These are phyloP conservation scores for Diplocarpon mali DNA, from an alignment of 2,329 filamentous ascomycete genomes.

Conservation along the genomic window DNA sequence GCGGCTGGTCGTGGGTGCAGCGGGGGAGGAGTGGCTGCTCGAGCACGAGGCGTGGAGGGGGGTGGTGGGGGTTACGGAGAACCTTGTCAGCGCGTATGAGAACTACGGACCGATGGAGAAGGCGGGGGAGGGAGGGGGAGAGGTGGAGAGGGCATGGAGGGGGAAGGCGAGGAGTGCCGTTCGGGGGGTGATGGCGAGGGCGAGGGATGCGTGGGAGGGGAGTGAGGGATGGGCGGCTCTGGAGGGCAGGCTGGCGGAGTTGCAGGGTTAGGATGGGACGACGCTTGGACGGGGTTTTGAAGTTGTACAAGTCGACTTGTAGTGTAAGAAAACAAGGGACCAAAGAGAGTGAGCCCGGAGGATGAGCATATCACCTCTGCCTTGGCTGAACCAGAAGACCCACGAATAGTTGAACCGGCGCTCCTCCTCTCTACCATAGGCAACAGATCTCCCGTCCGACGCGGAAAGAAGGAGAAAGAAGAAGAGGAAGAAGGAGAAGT, in stretches of 20 bases:
- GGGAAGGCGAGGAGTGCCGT: slow-evolving; percentile 81
- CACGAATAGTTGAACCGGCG: too few species aligned
- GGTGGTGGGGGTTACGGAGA: slow-evolving; percentile 56
- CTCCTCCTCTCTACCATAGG: too few species aligned
- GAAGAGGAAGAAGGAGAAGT: too few species aligned
- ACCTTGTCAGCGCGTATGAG: slow-evolving; percentile 74
- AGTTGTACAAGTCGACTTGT: too few species aligned
- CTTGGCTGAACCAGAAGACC: too few species aligned
- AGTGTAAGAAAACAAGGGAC: too few species aligned
- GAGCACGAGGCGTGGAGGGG: slow-evolving; percentile 45
- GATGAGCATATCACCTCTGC: too few species aligned
- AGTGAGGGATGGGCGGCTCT: slow-evolving; percentile 56
- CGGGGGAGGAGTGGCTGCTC: slow-evolving; percentile 29
- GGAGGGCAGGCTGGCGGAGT: slow-evolving; percentile 42
- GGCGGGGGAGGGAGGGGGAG: slow-evolving; percentile 41
- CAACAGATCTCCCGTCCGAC: too few species aligned
- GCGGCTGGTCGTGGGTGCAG: slow-evolving; percentile 49
- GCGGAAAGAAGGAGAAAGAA: too few species aligned
- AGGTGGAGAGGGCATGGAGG: slow-evolving; percentile 72
- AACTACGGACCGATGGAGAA: slow-evolving; percentile 57
- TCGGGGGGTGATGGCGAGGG: slow-evolving; percentile 72
- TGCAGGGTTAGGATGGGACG: slow-evolving; percentile 29
- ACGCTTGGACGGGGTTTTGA: too few species aligned
- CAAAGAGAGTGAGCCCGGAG: too few species aligned
- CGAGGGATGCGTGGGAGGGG: slow-evolving; percentile 73